Percentiles rank a stretch among this genome's conserved stretches.
These are phyloP conservation scores for Leccinum olivaceopallidum DNA, from an alignment of 768 basidiomycete species.

Conservation along the genomic window DNA sequence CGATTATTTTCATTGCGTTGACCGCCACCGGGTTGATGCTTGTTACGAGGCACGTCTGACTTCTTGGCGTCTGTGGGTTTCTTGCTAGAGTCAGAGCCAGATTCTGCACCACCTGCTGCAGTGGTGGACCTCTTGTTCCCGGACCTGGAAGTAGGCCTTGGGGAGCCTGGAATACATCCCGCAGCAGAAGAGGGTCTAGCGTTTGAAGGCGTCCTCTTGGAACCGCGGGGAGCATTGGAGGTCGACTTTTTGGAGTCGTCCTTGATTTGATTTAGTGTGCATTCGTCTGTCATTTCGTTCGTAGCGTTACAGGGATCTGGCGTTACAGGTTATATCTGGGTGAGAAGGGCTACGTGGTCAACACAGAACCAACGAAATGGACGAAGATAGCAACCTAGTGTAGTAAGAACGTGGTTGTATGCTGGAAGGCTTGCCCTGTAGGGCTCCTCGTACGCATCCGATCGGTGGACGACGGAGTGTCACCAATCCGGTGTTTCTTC, in stretches of 20 bases:
- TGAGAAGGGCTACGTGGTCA: slow-evolving; percentile 28
- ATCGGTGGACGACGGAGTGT: slow-evolving; percentile 2
- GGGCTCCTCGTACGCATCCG: slow-evolving; percentile 46
- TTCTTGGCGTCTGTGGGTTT: slow-evolving; percentile 57
- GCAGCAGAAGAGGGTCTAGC: slow-evolving; percentile 42
- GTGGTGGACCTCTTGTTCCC: slow-evolving; percentile 60
- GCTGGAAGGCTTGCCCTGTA: slow-evolving; percentile 81
- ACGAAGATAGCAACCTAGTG: slow-evolving; percentile 38
- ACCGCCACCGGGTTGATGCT: slow-evolving; percentile 48
- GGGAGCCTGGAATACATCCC: slow-evolving; percentile 43
- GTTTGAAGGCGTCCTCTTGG: slow-evolving; percentile 56
- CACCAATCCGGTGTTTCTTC: slow-evolving; percentile 39
- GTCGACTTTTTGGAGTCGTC: slow-evolving; percentile 67
- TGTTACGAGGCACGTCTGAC: slow-evolving; percentile 52
- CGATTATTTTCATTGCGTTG: slow-evolving; percentile 52
- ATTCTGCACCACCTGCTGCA: slow-evolving; percentile 49
- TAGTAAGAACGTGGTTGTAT: slow-evolving; percentile 41
- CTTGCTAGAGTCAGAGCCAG: slow-evolving; percentile 71
- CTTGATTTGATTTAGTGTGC: slow-evolving; percentile 49
- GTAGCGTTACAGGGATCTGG: slow-evolving; percentile 50
- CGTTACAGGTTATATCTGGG: slow-evolving; percentile 41
- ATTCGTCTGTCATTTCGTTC: slow-evolving; percentile 90
- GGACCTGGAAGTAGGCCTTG: slow-evolving; percentile 63
- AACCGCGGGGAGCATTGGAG: slow-evolving; percentile 50
- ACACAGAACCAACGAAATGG: slow-evolving; percentile 11